Evolutionary conservation across 306 rosid species (phyloP).

Genomic region (Prunus armeniaca): DNA sequence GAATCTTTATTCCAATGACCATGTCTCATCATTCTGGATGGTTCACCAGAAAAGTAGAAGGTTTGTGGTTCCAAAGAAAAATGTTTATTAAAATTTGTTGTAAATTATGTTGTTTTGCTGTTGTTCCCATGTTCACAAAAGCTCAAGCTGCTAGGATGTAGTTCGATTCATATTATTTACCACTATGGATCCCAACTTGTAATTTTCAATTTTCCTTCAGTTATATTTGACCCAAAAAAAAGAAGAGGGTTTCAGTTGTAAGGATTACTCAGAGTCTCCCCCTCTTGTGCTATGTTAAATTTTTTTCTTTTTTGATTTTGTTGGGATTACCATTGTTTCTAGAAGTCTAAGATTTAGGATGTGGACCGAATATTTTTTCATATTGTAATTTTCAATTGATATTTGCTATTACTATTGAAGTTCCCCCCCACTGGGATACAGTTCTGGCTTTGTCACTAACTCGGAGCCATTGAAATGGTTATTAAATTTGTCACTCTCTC

Average conservation of each 20-base stretch:
- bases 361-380: background rate
- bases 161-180: background rate
- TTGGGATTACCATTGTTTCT: no score
- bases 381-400: no score
- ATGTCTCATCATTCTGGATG: slow-evolving; percentile 84
- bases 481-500: no score
- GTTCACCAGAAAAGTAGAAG: slow-evolving; percentile 78
- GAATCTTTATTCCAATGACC: slow-evolving; percentile 66
- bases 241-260: background rate
- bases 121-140: background rate
- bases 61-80: slow-evolving; percentile 35
- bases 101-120: background rate
- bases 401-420: no score
- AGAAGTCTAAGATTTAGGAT: no score
- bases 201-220: background rate
- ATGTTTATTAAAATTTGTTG: background rate
- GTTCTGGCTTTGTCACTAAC: no score
- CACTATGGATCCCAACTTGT: background rate
- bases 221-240: no score
- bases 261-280: background rate
- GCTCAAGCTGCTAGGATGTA: background rate
- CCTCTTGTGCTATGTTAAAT: background rate
- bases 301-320: background rate
- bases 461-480: no score
- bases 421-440: no score